These are phyloP conservation scores for Penicillium pancosmium DNA, from an alignment of 495 filamentous ascomycete species.

Conservation along the genomic window DNA sequence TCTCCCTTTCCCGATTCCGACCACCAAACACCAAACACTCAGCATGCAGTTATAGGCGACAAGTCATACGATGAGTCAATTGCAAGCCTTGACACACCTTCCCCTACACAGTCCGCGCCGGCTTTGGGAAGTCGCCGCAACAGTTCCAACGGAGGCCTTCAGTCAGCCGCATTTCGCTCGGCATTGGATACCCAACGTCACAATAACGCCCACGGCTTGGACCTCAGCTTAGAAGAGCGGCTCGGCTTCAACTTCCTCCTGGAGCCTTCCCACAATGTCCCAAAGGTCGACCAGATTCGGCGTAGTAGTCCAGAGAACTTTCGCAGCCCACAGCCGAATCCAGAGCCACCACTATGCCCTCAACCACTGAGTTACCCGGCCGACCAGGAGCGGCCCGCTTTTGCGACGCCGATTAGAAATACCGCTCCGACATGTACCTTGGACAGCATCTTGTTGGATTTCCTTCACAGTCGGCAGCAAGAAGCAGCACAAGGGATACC, in stretches of 20 bases:
- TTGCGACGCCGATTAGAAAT: slow-evolving; percentile 59
- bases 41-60: slow-evolving; percentile 22
- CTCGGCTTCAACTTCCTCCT: slow-evolving; percentile 72
- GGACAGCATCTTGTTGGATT: slow-evolving; percentile 75
- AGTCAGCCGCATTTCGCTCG: slow-evolving; percentile 31
- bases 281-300: slow-evolving; percentile 39
- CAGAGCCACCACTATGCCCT: slow-evolving; percentile 31
- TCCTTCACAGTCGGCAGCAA: slow-evolving; percentile 67
- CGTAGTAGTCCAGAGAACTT: slow-evolving; percentile 33
- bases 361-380: slow-evolving; percentile 24
- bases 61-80: slow-evolving; percentile 36
- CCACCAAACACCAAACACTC: slow-evolving; percentile 21
- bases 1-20: slow-evolving; percentile 32
- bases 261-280: slow-evolving; percentile 52
- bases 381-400: slow-evolving; percentile 34
- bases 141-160: slow-evolving; percentile 26
- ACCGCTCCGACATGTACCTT: slow-evolving; percentile 68
- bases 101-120: slow-evolving; percentile 40
- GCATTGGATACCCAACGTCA: slow-evolving; percentile 56
- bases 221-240: slow-evolving; percentile 59
- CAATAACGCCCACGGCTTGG: slow-evolving; percentile 56
- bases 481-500: slow-evolving; percentile 64
- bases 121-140: slow-evolving; percentile 32
- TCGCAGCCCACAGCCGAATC: slow-evolving; percentile 26
- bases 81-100: slow-evolving; percentile 39